Evolutionary conservation across 148 eudicot species (phyloP).

Genomic region (Spergularia marina): DNA sequence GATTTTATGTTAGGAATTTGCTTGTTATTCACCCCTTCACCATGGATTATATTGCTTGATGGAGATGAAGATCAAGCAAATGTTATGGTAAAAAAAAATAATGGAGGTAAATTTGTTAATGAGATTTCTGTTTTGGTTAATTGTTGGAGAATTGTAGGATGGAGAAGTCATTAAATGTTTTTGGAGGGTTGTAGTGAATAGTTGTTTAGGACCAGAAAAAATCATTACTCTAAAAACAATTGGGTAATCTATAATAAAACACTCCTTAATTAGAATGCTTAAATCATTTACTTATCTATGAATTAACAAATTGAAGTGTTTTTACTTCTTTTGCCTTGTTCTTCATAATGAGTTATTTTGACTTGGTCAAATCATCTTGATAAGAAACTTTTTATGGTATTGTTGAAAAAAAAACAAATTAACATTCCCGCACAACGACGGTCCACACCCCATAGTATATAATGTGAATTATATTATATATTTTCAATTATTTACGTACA

Average conservation of each 20-base stretch:
- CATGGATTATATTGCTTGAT: not conserved
- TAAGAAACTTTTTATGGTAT: no score
- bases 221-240: not conserved
- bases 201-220: constrained; percentile 18
- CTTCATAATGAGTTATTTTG: no score
- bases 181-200: constrained; percentile 25
- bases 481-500: no score
- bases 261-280: constrained; percentile 25
- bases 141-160: constrained; percentile 4
- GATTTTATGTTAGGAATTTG: not conserved
- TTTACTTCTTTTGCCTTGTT: no score
- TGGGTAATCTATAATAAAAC: constrained; percentile 17
- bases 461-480: no score
- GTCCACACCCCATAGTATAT: no score
- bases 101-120: not conserved
- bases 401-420: no score
- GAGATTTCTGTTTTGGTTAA: not conserved
- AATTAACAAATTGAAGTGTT: no score
- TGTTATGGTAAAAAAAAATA: not conserved
- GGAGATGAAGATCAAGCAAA: constrained; percentile 1
- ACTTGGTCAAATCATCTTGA: no score
- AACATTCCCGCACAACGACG: no score
- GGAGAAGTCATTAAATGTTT: constrained; percentile 6
- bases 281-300: not conserved
- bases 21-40: not conserved